These are phyloP conservation scores for Pseudocercospora vitis DNA, from an alignment of 2,329 filamentous ascomycete genomes.

Conservation along the genomic window DNA sequence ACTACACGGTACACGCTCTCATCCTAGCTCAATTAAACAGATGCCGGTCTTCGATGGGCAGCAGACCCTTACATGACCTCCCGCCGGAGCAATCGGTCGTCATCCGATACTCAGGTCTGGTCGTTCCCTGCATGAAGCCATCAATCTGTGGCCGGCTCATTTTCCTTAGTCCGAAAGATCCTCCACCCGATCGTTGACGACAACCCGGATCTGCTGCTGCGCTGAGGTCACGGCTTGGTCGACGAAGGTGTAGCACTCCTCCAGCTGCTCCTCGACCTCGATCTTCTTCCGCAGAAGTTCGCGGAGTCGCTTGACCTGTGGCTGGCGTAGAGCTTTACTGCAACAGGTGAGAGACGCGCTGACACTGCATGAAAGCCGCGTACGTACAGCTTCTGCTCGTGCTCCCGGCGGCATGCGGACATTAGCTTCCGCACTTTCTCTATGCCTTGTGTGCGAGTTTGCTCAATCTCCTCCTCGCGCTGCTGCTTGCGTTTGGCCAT, in stretches of 20 bases:
- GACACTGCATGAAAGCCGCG: not conserved
- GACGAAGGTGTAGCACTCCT: conserved; percentile 15
- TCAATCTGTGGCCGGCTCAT: not conserved
- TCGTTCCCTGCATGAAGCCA: too few species aligned
- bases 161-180: not conserved
- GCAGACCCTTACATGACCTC: too few species aligned
- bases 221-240: conserved; percentile 19
- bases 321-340: conserved; percentile 17
- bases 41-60: too few species aligned
- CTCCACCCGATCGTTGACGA: conserved; percentile 21
- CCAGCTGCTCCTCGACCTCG: conserved; percentile 20
- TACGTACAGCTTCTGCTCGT: conserved; percentile 20
- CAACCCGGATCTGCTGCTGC: conserved; percentile 24
- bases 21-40: too few species aligned
- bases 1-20: too few species aligned
- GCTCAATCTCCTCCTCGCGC: conserved; percentile 22
- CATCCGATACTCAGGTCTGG: too few species aligned
- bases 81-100: too few species aligned
- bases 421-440: conserved; percentile 16
- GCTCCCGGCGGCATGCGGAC: conserved; percentile 4
- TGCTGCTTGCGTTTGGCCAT: conserved; percentile 9
- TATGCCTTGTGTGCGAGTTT: conserved; percentile 11
- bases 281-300: conserved; percentile 25
- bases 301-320: conserved; percentile 28
- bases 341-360: not conserved